Percentiles rank a stretch among this genome's conserved stretches.
phyloP scores from a whole-genome alignment of 257 asterid genomes.

The Sherardia arvensis region DNA sequence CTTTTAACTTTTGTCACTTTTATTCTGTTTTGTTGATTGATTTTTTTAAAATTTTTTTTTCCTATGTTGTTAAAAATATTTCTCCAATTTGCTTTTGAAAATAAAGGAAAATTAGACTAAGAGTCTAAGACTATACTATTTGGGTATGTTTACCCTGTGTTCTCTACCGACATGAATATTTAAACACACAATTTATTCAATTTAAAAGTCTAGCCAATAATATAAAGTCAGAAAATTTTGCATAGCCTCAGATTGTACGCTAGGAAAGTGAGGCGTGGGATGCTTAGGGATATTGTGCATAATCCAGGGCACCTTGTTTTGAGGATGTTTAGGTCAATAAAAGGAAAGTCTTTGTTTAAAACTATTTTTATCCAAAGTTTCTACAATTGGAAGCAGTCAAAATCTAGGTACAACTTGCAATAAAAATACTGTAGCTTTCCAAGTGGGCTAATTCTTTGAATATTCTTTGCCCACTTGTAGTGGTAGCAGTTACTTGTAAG shows the following conservation, averaged over 20 bases:
- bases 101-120: background rate
- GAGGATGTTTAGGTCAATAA: background rate
- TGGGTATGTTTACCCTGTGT: background rate
- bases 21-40: too few relatives aligned
- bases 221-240: background rate
- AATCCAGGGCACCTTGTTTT: background rate
- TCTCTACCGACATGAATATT: too few relatives aligned
- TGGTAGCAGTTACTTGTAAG: conserved; percentile 2
- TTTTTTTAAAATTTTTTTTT: too few relatives aligned
- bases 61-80: background rate
- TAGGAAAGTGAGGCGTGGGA: background rate
- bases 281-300: background rate
- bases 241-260: background rate
- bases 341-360: background rate
- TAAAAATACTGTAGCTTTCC: background rate
- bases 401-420: background rate
- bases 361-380: background rate
- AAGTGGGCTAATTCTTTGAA: conserved; percentile 15
- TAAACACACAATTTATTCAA: background rate
- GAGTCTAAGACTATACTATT: too few relatives aligned
- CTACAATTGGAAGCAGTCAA: background rate
- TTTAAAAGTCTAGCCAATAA: background rate
- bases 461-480: conserved; percentile 14
- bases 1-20: too few relatives aligned
- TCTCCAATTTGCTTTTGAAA: background rate